Evolutionary conservation across 1,139 yeast species (phyloP).

Genomic region (Debaryomyces psychrophilus): DNA sequence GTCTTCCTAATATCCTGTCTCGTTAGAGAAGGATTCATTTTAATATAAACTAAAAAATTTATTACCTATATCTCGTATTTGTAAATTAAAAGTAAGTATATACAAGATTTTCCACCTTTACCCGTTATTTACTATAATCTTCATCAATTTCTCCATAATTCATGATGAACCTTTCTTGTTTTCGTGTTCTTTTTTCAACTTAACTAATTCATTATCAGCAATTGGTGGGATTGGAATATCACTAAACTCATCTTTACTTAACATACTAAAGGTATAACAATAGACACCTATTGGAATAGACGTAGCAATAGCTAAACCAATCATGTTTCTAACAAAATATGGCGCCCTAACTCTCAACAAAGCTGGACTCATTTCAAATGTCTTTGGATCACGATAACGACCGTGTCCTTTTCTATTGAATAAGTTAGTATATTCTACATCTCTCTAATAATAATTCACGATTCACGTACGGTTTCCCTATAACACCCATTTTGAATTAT

Average conservation of each 20-base stretch:
- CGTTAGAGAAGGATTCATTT: not conserved
- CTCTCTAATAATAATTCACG: not conserved
- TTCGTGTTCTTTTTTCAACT: conserved; percentile 71
- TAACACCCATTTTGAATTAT: conserved; percentile 31
- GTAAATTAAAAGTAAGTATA: conserved; percentile 7
- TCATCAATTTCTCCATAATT: not conserved
- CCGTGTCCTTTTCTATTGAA: conserved; percentile 32
- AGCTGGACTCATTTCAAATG: conserved; percentile 92
- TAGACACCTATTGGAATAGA: conserved; percentile 73
- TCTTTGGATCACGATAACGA: conserved; percentile 70
- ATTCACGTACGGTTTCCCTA: conserved; percentile 43
- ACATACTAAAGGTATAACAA: conserved; percentile 68
- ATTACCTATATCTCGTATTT: conserved; percentile 1
- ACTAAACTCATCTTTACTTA: conserved; percentile 80
- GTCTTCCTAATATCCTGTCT: not conserved
- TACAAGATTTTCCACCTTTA: conserved; percentile 6
- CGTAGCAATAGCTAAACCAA: conserved; percentile 58
- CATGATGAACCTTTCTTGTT: conserved; percentile 33
- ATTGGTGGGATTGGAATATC: conserved; percentile 95
- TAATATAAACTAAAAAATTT: not conserved
- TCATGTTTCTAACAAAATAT: conserved; percentile 74
- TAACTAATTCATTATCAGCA: conserved; percentile 71
- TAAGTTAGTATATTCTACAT: conserved; percentile 17
- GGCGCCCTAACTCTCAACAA: conserved; percentile 88
- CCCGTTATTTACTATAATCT: not conserved